Evolutionary conservation across 2,329 filamentous ascomycete genomes (phyloP), one percentile per base, ranked within the genome.

Genomic region (Penicillium concentricum): DNA sequence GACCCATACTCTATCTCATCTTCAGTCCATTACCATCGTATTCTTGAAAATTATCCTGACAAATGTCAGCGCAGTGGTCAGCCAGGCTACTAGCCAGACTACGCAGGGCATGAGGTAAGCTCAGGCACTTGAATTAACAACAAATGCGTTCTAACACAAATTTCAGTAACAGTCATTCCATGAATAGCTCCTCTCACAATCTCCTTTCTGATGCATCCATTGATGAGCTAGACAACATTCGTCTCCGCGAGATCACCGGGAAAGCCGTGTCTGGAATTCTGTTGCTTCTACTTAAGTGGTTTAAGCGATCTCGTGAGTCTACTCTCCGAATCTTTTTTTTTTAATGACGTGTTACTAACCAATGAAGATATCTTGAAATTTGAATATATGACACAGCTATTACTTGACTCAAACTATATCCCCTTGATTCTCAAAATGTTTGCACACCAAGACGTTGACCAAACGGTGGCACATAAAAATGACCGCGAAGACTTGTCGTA

Each of bases 331-430:
- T n/a, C 20, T 34, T 44, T 15, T 3, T 30, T 2, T 4, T 16
- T 41, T 9, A 18, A 28, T 34, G 8, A 26, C 1, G 16, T 26
- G 0, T 22, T 38, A 63, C 59, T 70, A 55, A 67, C 45, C 15
- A 20, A 5, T 43, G 5, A 46, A 95, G 91, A 99, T 71, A 84
- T 97, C 28, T 79, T 99, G 62, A 96, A 97, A 71, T 97, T 94
- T 65, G 94, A 99, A 75, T 97, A 97, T 69, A 79, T 99, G 69
- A 93, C 92, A 0, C 94, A 99, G 70, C 83, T 99, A 3, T 79
- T 99, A 12, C 82, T 99, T 28, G 94, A 99, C 74, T 94, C 91
- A 4, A 97, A 96, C 72, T 99, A 97, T 72, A 82, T 99, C 7
- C 93, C 93, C 0, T 80, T 99, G 30, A 89, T 96, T 24, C 79